Evolutionary conservation across 331 rosid species (phyloP), one percentile per base, ranked within the genome.

Genomic region (Telfairia occidentalis): DNA sequence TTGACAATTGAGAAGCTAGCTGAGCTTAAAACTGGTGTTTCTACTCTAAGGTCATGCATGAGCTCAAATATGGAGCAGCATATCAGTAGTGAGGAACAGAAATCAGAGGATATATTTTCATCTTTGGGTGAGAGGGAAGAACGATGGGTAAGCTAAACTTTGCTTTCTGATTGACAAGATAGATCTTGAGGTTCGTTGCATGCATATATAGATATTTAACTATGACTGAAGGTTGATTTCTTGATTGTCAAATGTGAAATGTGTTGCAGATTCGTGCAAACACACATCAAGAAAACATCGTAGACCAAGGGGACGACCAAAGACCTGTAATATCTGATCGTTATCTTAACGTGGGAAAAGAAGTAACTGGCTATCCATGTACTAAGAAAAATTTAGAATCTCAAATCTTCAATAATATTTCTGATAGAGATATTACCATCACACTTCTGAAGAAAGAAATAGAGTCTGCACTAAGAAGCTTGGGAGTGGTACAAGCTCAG

Each of bases 401-500:
- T 59, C 46, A 58, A 78, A 75, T 77, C 65, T 54, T 48, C 81
- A 79, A 79, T 83, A 81, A 81, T 46, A 82, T 8, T 21, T 42
- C 37, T 77, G 83, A 85, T 77, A 86, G 84, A 78, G 97, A 91
- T 79, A 78, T 32, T 58, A 86, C 92, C 67, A 87, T 94, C 78
- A 32, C 78, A 37, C 98, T 93, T 75, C 73, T 93, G 82, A 91
- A 87, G 82, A 89, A 84, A 82, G 97, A 91, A 84, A 88, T 94
- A 69, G 96, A 84, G 82, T 81, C 86, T 80, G 92, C 98, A 73
- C 87, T 94, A 74, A 83, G 82, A 77, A 94, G 89, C 88, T 86
- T 94, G 81, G 71, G 86, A 82, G 89, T 84, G 79, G 97, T 94
- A 74, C 85, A 91, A 79, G 82, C 78, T 86, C 97, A 94, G 89